A percentile compares a stretch with the other conserved stretches of the same genome.
phyloP scores from a whole-genome alignment of 129 eudicot species.

The Pittosporum tobira region DNA sequence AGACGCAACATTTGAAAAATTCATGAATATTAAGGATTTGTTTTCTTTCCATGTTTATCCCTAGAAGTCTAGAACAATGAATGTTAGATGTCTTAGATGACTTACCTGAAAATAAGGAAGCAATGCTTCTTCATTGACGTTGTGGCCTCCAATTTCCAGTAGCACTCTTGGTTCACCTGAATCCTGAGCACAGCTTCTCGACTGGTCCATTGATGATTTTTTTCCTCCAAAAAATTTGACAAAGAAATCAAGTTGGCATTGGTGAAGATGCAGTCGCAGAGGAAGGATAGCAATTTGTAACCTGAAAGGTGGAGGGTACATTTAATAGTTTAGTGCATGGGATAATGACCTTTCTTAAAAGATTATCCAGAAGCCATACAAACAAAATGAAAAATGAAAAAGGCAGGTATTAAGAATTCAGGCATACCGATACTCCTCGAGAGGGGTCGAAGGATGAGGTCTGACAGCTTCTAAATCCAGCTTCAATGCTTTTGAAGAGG shows the following conservation, averaged over 20 bases:
- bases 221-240: conserved; percentile 76
- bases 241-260: conserved; percentile 80
- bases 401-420: conserved; percentile 1
- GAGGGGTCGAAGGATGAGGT: conserved; percentile 76
- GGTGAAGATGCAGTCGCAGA: conserved; percentile 91
- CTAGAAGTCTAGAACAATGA: no score
- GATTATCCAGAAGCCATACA: not conserved
- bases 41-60: no score
- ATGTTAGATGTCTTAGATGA: not conserved
- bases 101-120: conserved; percentile 94
- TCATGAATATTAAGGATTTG: no score
- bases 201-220: conserved; percentile 27
- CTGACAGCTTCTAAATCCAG: conserved; percentile 76
- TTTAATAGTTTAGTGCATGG: not conserved
- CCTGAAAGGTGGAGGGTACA: conserved; percentile 37
- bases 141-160: conserved; percentile 21
- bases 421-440: conserved; percentile 85
- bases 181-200: conserved; percentile 19
- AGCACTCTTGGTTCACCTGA: conserved; percentile 22
- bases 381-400: not conserved
- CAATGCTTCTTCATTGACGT: conserved; percentile 68
- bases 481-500: conserved; percentile 67
- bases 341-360: not conserved
- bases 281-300: conserved; percentile 70
- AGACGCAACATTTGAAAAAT: no score